Evolutionary conservation across 768 basidiomycete species (phyloP), one percentile per base, ranked within the genome.

Genomic region (Lentinula edodes): DNA sequence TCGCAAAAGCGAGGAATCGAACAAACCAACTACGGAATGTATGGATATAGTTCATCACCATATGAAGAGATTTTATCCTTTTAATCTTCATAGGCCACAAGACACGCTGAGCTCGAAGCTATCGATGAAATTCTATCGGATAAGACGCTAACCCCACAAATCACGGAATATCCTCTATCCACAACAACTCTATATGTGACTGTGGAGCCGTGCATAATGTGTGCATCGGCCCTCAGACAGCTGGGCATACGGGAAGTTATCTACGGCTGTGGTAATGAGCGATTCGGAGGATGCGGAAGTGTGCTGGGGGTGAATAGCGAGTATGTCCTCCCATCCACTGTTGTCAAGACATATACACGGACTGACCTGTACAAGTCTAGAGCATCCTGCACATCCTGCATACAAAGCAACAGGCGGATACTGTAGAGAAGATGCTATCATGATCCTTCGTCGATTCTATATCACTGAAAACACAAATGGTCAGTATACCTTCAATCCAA

Each of bases 161-260:
- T 71, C n/a, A 56, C 73, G 0, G 68, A 72, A 48, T 85, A 91
- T 62, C 91, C 92, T 5, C 81, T 99, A 16, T 80, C 81, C 0
- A 79, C 84, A 9, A 95, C 93, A 20, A 91, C 86, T 2, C 84
- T 98, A 34, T 99, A 98, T 72, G 97, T 98, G 56, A 99, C 97
- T 5, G 97, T 99, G 58, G 96, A 99, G 74, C 97, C 96, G 0
- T 99, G 97, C 74, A 94, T 98, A 72, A 98, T 98, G 97, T 99
- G 97, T 66, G 93, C 95, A 12, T 94, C 93, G 23, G 97, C 96
- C 10, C 81, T 99, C 38, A 84, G 96, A 58, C 97, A 98, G 74
- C 74, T 96, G 64, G 95, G 95, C 15, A 93, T 99, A 67, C 87
- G 86, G 61, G 81, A 89, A 65, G 96, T 98, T 6, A 90, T 86